Base-by-base conservation (phyloP, 2,329 filamentous ascomycete genomes). In the Hymenoscyphus fraxineus region DNA sequence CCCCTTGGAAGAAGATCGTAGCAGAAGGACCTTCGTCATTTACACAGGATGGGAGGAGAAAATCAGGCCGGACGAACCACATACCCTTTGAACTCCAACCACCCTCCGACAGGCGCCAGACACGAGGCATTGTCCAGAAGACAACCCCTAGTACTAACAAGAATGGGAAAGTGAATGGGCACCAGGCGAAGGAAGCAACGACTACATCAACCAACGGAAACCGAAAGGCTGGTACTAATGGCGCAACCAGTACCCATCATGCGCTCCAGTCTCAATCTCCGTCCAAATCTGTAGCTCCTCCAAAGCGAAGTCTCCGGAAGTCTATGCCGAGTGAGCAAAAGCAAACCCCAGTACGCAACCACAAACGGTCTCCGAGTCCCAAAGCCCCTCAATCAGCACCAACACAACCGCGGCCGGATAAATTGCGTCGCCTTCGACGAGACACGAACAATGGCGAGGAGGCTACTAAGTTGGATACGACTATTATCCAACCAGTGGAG, bases 11-110 rank as follows among this genome's bases (percentile, higher is more conserved):
- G 80, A 91, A 87, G 73, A 85, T 91, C 67, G 85, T 85, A 65
- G 92, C 90, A 51, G 91, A 96, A 35, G 95, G 95, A 0, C 95
- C 95, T 27, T 95, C 94, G 3, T 90, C 91, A 0, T 93, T 96
- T 75, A 85, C 90, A 57, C 85, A 83, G 79, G 90, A 83, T 84
- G 92, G 91, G 59, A 83, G 83, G 68, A 83, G 87, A 66, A 88
- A 87, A 73, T 90, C 87, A 27, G 86, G 86, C 51, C 83, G 87
- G 66, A 85, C 86, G 71, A 89, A 89, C 73, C 68, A 68, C 35
- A 72, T 86, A 15, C 84, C 85, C 19, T 66, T 83, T 38, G 84
- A 87, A 66, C 70, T 84, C 54, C 81, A 83, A 66, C 78, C 81
- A 16, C 78, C 76, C 57, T 78, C 78, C 47, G 79, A 80, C 61